phyloP scores from a whole-genome alignment of 441 rosid species.

The Lepidium campestre region DNA sequence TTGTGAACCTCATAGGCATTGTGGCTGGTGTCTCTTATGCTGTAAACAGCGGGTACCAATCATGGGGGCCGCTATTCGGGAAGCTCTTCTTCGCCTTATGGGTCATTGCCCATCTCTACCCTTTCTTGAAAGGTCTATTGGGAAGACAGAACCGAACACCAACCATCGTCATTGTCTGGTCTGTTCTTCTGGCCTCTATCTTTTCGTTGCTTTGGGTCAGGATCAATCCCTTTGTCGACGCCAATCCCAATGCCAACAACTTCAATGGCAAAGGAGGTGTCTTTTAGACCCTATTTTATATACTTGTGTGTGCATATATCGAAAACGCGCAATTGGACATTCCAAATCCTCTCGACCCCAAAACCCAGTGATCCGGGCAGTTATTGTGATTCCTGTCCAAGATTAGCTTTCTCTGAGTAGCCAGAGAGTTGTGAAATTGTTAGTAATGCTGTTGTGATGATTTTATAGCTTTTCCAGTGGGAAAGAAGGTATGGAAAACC shows the following conservation, averaged over 20 bases:
- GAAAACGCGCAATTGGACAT: slow-evolving; percentile 1
- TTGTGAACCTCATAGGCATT: slow-evolving; percentile 83
- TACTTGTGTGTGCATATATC: slow-evolving; percentile 24
- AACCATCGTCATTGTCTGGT: slow-evolving; percentile 94
- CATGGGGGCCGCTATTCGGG: slow-evolving; percentile 97
- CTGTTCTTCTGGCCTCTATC: slow-evolving; percentile 87
- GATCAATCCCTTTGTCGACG: slow-evolving; percentile 71
- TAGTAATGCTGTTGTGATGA: slow-evolving; percentile 8
- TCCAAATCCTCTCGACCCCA: background rate
- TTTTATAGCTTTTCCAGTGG: slow-evolving; percentile 10
- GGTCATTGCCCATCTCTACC: slow-evolving; percentile 95
- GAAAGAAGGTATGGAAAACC: slow-evolving; percentile 1
- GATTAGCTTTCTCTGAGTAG: slow-evolving; percentile 18
- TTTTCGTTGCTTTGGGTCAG: slow-evolving; percentile 98
- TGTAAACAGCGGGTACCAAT: slow-evolving; percentile 91
- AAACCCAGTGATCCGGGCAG: background rate
- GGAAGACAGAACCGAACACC: slow-evolving; percentile 96
- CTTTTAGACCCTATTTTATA: slow-evolving; percentile 26
- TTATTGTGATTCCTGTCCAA: slow-evolving; percentile 1
- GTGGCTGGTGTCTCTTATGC: slow-evolving; percentile 95
- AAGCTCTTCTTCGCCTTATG: slow-evolving; percentile 93
- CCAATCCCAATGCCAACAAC: slow-evolving; percentile 40
- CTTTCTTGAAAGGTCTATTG: slow-evolving; percentile 88
- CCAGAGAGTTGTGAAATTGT: slow-evolving; percentile 3
- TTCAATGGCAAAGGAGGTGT: slow-evolving; percentile 72